These are phyloP conservation scores for Paramarasmius palmivorus DNA, from an alignment of 1,284 basidiomycete species.

Conservation along the genomic window DNA sequence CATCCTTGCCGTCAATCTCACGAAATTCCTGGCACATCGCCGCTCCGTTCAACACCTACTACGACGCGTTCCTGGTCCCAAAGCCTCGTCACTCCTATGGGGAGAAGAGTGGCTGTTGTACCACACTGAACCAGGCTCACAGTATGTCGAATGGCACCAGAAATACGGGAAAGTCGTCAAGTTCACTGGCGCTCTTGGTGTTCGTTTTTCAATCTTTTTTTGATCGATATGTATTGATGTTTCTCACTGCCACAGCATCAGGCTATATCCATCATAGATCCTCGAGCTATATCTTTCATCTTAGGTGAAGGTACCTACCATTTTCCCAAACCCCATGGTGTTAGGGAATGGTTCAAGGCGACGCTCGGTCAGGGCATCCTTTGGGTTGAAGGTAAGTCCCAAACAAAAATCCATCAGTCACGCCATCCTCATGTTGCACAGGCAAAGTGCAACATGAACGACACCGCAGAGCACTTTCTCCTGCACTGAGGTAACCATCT, in stretches of 20 bases:
- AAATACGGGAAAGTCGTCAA: conserved; percentile 51
- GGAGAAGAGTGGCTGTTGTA: conserved; percentile 59
- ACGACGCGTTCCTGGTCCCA: conserved; percentile 47
- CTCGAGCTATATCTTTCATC: conserved; percentile 51
- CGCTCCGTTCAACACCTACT: conserved; percentile 32
- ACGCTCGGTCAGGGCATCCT: conserved; percentile 62
- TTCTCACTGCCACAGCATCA: conserved; percentile 40
- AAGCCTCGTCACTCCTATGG: conserved; percentile 48
- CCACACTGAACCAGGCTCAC: conserved; percentile 44
- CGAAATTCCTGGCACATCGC: conserved; percentile 27
- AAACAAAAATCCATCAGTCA: not conserved
- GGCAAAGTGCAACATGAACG: conserved; percentile 55
- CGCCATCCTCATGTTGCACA: conserved; percentile 19
- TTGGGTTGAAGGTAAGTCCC: conserved; percentile 53
- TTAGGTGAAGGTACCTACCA: conserved; percentile 49
- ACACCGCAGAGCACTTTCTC: conserved; percentile 50
- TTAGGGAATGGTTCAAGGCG: conserved; percentile 59
- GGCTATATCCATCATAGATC: conserved; percentile 54
- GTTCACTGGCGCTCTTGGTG: conserved; percentile 56
- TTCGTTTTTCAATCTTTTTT: conserved; percentile 26
- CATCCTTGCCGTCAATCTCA: conserved; percentile 27
- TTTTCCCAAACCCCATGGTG: conserved; percentile 60
- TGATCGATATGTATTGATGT: not conserved
- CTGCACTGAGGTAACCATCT: conserved; percentile 48
- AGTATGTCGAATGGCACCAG: conserved; percentile 51